phyloP scores from a whole-genome alignment of 352 stramenopile genomes.

The Pythium phragmiticola region DNA sequence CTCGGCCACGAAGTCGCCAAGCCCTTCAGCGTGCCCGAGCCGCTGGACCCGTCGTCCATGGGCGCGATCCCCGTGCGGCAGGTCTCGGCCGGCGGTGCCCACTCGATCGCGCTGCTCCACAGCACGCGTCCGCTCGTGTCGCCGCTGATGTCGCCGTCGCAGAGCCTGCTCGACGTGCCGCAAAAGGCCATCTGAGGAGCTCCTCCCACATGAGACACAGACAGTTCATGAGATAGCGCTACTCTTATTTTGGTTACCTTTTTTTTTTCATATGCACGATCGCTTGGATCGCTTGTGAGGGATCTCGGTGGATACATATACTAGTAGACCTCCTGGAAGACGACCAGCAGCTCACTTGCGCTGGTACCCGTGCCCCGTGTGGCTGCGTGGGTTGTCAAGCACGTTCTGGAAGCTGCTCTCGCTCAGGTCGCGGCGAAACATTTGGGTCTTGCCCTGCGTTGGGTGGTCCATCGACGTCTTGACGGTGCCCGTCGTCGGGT shows the following conservation, averaged over 20 bases:
- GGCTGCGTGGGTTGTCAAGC: slow-evolving; percentile 26
- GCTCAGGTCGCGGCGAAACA: slow-evolving; percentile 27
- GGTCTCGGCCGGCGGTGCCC: slow-evolving; percentile 67
- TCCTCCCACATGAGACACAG: neutral
- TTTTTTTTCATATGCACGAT: too few relatives aligned
- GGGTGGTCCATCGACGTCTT: slow-evolving; percentile 29
- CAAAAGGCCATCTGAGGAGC: slow-evolving; percentile 22
- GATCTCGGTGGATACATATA: too few relatives aligned
- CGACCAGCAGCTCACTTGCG: neutral
- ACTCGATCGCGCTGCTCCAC: slow-evolving; percentile 76
- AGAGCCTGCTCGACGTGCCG: slow-evolving; percentile 12
- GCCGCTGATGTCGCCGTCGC: slow-evolving; percentile 50
- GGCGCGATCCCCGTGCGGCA: slow-evolving; percentile 59
- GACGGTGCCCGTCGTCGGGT: slow-evolving; percentile 28
- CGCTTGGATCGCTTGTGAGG: too few relatives aligned
- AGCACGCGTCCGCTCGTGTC: slow-evolving; percentile 52
- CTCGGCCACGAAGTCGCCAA: slow-evolving; percentile 63
- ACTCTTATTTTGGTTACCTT: too few relatives aligned
- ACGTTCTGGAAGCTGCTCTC: slow-evolving; percentile 26
- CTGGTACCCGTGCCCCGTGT: slow-evolving; percentile 29
- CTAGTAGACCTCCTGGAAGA: too few relatives aligned
- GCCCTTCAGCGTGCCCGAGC: slow-evolving; percentile 44
- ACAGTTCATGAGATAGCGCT: too few relatives aligned
- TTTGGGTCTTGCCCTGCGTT: slow-evolving; percentile 29
- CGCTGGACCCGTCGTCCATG: slow-evolving; percentile 42